Evolutionary conservation across 192 early-diverging fungal species (phyloP).

Genomic region (Dissophora globulifera): DNA sequence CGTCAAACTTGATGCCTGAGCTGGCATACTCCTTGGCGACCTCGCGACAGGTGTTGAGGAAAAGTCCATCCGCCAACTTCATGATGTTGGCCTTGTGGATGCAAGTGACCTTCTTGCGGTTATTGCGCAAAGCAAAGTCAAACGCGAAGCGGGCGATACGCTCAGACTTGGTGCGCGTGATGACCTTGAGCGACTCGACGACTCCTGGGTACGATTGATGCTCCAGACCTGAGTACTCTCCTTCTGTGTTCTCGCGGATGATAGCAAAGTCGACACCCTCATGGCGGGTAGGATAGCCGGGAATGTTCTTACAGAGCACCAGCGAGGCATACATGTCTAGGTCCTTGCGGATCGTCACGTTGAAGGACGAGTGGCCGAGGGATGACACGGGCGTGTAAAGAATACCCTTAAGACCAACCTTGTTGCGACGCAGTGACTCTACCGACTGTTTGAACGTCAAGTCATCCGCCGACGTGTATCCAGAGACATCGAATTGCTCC

Average conservation of each 20-base stretch:
- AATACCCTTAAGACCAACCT: slow-evolving; percentile 97
- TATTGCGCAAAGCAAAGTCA: slow-evolving; percentile 98
- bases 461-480: slow-evolving; percentile 87
- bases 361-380: slow-evolving; percentile 93
- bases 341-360: slow-evolving; percentile 97
- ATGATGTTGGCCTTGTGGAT: slow-evolving; percentile 99
- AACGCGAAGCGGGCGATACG: slow-evolving; percentile 99
- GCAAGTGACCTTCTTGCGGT: slow-evolving; percentile 97
- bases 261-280: slow-evolving; percentile 97
- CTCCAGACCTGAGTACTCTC: slow-evolving; percentile 99
- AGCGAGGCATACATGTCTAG: slow-evolving; percentile 98
- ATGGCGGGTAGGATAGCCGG: slow-evolving; percentile 88
- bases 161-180: slow-evolving; percentile 96
- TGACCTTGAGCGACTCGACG: slow-evolving; percentile 98
- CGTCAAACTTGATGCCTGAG: slow-evolving; percentile 90
- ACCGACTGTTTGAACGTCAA: slow-evolving; percentile 88
- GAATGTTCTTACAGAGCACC: slow-evolving; percentile 90
- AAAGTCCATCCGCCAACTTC: slow-evolving; percentile 99
- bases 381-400: slow-evolving; percentile 88
- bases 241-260: slow-evolving; percentile 99
- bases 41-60: slow-evolving; percentile 96
- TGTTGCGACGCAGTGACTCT: slow-evolving; percentile 92
- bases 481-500: slow-evolving; percentile 97
- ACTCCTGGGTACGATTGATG: slow-evolving; percentile 98
- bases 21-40: slow-evolving; percentile 93